These are phyloP conservation scores for Alternaria consortialis DNA, from an alignment of 2,329 filamentous ascomycete species.

Conservation along the genomic window DNA sequence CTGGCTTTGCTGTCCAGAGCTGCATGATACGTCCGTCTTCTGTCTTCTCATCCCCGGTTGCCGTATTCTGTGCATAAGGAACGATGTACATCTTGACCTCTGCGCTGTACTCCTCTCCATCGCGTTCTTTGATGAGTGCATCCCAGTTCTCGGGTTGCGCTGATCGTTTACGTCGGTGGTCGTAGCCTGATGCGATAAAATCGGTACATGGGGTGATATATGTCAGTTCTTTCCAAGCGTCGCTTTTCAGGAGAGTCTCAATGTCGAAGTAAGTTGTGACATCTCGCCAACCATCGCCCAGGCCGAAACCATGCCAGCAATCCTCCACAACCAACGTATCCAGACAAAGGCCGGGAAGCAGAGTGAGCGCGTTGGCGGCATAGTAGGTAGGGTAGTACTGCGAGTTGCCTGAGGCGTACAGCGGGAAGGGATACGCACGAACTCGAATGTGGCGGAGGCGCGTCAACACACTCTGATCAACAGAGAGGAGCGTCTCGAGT, in stretches of 20 bases:
- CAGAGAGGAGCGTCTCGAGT: conserved; percentile 42
- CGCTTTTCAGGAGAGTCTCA: conserved; percentile 41
- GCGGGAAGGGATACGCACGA: conserved; percentile 45
- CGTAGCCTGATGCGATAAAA: conserved; percentile 47
- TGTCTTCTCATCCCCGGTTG: conserved; percentile 22
- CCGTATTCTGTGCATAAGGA: conserved; percentile 24
- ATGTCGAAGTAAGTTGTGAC: conserved; percentile 49
- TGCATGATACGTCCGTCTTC: conserved; percentile 33
- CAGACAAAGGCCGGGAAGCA: conserved; percentile 46
- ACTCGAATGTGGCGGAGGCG: conserved; percentile 45
- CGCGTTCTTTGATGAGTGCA: conserved; percentile 39
- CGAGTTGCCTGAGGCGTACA: conserved; percentile 35
- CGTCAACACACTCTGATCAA: conserved; percentile 42
- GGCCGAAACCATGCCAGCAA: conserved; percentile 47
- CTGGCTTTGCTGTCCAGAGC: conserved; percentile 42
- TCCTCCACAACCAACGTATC: conserved; percentile 46
- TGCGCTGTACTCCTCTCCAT: conserved; percentile 42
- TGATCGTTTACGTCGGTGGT: conserved; percentile 37
- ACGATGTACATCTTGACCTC: conserved; percentile 47
- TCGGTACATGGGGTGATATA: conserved; percentile 48
- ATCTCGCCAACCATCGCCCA: conserved; percentile 47
- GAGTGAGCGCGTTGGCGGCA: conserved; percentile 40
- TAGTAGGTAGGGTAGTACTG: conserved; percentile 47
- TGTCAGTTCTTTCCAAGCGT: conserved; percentile 45
- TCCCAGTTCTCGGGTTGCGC: conserved; percentile 46